phyloP scores from a whole-genome alignment of 1,139 yeast species.

The Nakaseomyces nivariensis region DNA sequence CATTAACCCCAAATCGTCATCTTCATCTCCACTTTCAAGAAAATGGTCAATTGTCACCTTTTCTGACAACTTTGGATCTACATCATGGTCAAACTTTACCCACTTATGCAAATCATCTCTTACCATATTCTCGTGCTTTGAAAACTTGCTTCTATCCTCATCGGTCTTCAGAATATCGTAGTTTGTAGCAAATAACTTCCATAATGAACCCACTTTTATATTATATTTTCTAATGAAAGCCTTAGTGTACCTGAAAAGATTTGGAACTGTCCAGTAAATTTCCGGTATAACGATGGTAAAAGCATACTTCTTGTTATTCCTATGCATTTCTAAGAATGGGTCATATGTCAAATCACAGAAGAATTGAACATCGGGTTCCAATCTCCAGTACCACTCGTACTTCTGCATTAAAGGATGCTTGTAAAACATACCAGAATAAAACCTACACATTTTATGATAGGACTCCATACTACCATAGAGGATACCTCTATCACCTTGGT shows the following conservation, averaged over 20 bases:
- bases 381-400: constrained; percentile 89
- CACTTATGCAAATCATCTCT: constrained; percentile 40
- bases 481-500: constrained; percentile 72
- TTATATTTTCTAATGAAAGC: constrained; percentile 43
- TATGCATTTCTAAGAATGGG: constrained; percentile 75
- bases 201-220: constrained; percentile 44
- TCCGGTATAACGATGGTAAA: constrained; percentile 71
- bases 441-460: constrained; percentile 64
- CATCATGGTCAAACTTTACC: constrained; percentile 20
- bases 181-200: constrained; percentile 44
- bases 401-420: constrained; percentile 57
- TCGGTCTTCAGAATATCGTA: constrained; percentile 23
- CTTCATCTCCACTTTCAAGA: constrained; percentile 5
- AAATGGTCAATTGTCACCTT: constrained; percentile 26
- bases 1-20: constrained; percentile 16
- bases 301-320: constrained; percentile 63
- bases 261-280: constrained; percentile 69
- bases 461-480: constrained; percentile 73
- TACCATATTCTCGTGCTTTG: constrained; percentile 1
- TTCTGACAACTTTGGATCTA: constrained; percentile 20
- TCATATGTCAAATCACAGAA: constrained; percentile 87
- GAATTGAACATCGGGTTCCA: constrained; percentile 84
- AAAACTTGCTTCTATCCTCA: constrained; percentile 7
- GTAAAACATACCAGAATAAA: constrained; percentile 69
- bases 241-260: constrained; percentile 60